Percentiles rank a stretch among this genome's conserved stretches.
Conservation (phyloP, 495 filamentous ascomycete genomes). For the Tuber indicum region DNA sequence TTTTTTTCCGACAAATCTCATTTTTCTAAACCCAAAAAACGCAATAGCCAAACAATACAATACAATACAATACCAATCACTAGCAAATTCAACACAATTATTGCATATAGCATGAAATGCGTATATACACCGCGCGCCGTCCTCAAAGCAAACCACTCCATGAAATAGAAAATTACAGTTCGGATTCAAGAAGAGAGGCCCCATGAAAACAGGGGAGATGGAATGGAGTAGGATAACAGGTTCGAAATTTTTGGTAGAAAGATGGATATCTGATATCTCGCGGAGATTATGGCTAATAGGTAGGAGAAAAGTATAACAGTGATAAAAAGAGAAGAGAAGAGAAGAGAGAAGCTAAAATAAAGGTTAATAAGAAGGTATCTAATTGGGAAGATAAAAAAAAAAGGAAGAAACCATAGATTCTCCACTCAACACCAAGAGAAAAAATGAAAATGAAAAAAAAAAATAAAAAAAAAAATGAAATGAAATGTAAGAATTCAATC, state of each 20-base stretch:
- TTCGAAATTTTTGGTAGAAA: background rate
- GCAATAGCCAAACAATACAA: background rate
- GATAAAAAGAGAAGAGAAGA: slow-evolving; percentile 8
- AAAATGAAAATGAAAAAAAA: slow-evolving; percentile 17
- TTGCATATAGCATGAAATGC: background rate
- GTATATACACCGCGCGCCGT: background rate
- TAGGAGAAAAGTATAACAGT: slow-evolving; percentile 6
- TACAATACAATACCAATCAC: background rate
- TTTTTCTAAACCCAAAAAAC: background rate
- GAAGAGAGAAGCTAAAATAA: slow-evolving; percentile 5
- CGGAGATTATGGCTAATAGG: slow-evolving; percentile 24
- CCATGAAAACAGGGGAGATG: background rate
- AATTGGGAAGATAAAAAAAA: slow-evolving; percentile 6
- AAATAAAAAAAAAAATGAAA: background rate
- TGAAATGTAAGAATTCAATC: slow-evolving; percentile 32
- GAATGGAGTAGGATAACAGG: slow-evolving; percentile 5
- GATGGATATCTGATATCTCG: slow-evolving; percentile 23
- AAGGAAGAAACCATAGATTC: slow-evolving; percentile 25
- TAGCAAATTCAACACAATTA: background rate
- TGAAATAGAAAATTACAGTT: slow-evolving; percentile 3
- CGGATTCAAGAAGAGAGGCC: background rate
- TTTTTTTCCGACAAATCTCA: background rate
- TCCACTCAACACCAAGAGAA: slow-evolving; percentile 38
- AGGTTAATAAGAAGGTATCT: slow-evolving; percentile 15
- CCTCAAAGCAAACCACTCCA: background rate